Evolutionary conservation across 371 early-diverging fungal species (phyloP), one percentile per base, ranked within the genome.

Genomic region (Phascolomyces articulosus): DNA sequence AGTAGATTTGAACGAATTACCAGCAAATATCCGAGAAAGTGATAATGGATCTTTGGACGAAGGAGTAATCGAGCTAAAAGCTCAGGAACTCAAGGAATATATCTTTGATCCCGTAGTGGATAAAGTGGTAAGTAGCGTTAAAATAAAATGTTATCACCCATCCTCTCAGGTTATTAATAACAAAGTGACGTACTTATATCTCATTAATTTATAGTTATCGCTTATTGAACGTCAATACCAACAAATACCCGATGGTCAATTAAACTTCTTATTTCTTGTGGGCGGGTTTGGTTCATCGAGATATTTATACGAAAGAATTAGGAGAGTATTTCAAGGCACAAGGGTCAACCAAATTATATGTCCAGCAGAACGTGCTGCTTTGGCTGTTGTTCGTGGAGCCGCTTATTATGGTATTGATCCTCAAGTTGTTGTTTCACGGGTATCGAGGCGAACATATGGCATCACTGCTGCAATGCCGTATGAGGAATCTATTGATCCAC

Each of bases 21-120:
- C 68, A 56, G 60, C 71, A 31, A 44, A 28, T 21, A 9, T 21
- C 4, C 23, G 55, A 2, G 75, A 78, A 13, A 70, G 74, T 9
- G 74, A 75, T 49, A 68, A 73, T 27, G 40, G 23, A 13, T 44
- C 18, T 27, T 65, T 84, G 47, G 86, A 85, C 38, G 86, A 86
- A 55, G 85, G 82, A 9, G 77, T 75, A 0, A 31, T 86, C 38
- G 72, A 74, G 16, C 60, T 86, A 47, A 64, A 75, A 49, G 82
- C 82, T 7, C 65, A 70, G 7, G 87, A 83, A 59, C 58, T 86
- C n/a, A 80, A 79, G 38, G 64, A 73, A 40, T 62, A 74, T 20
- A 82, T 86, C 0, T 88, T 88, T 74, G 86, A 86, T 48, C 85
- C 87, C n/a, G n/a, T n/a, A n/a, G n/a, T n/a, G n/a, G n/a, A n/a